phyloP scores from a whole-genome alignment of 2,329 filamentous ascomycete species.

The Coniochaeta sp. region DNA sequence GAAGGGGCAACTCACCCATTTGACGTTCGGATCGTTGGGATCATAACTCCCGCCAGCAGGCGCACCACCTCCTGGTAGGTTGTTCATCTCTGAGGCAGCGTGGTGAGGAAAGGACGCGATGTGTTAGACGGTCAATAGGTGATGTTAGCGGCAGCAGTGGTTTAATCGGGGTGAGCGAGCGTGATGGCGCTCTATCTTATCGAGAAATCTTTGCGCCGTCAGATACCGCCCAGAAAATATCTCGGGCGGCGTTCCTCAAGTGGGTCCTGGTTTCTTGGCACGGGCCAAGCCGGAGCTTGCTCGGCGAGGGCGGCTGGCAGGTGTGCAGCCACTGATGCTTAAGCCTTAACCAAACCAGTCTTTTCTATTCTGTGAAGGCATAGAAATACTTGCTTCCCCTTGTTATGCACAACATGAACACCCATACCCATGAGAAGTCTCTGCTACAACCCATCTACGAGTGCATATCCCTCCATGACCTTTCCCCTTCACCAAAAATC shows the following conservation, averaged over 20 bases:
- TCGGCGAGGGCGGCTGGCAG: no score
- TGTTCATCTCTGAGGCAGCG: conserved; percentile 25
- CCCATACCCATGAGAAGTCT: background rate
- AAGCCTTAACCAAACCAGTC: background rate
- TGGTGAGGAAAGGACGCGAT: background rate
- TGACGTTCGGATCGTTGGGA: conserved; percentile 43
- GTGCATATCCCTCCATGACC: background rate
- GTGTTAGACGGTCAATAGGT: background rate
- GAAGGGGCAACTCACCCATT: conserved; percentile 20
- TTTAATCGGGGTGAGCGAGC: background rate
- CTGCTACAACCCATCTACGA: background rate
- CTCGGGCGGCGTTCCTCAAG: background rate
- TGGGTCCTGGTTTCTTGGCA: background rate
- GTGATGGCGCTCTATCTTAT: background rate
- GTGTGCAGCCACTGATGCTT: no score
- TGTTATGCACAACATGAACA: background rate
- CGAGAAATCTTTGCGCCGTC: conserved; percentile 12
- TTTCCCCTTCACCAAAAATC: background rate
- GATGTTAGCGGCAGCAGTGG: background rate
- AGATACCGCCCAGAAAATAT: background rate
- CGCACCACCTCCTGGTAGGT: conserved; percentile 22
- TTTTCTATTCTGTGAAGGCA: background rate
- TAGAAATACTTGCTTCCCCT: background rate
- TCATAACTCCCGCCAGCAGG: conserved; percentile 19
- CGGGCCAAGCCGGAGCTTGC: background rate